phyloP scores from a whole-genome alignment of 495 filamentous ascomycete species.

The Filosporella fistucella region DNA sequence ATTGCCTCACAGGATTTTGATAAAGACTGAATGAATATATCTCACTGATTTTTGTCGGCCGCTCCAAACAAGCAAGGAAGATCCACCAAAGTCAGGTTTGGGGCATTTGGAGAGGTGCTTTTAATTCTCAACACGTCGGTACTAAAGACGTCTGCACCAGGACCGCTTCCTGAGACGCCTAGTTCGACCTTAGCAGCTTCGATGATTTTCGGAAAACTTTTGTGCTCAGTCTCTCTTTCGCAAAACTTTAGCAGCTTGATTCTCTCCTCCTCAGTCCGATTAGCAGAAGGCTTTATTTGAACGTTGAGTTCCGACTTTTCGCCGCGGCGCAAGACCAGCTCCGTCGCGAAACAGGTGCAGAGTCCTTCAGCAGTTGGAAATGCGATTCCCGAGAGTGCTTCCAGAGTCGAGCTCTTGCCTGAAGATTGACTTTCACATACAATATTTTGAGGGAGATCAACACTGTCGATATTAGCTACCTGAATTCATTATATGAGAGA shows the following conservation, averaged over 20 bases:
- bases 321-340: conserved; percentile 46
- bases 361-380: conserved; percentile 50
- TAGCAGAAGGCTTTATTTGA: conserved; percentile 32
- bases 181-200: conserved; percentile 40
- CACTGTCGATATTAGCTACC: conserved; percentile 46
- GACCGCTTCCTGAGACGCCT: conserved; percentile 32
- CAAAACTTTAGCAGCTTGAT: conserved; percentile 28
- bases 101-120: conserved; percentile 42
- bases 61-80: conserved; percentile 47
- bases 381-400: conserved; percentile 58
- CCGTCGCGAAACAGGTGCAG: conserved; percentile 52
- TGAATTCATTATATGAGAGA: no score
- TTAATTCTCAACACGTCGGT: conserved; percentile 47
- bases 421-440: conserved; percentile 60
- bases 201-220: conserved; percentile 34
- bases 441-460: conserved; percentile 58
- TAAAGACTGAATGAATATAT: no score
- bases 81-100: conserved; percentile 51
- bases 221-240: conserved; percentile 29
- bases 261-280: conserved; percentile 25
- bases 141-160: conserved; percentile 38
- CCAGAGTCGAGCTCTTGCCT: conserved; percentile 64
- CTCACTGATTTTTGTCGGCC: conserved; percentile 39
- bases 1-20: no score
- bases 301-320: conserved; percentile 26